A percentile compares a stretch with the other conserved stretches of the same genome.
phyloP scores from a whole-genome alignment of 306 rosid genomes.

The Ochetophila trinervis region DNA sequence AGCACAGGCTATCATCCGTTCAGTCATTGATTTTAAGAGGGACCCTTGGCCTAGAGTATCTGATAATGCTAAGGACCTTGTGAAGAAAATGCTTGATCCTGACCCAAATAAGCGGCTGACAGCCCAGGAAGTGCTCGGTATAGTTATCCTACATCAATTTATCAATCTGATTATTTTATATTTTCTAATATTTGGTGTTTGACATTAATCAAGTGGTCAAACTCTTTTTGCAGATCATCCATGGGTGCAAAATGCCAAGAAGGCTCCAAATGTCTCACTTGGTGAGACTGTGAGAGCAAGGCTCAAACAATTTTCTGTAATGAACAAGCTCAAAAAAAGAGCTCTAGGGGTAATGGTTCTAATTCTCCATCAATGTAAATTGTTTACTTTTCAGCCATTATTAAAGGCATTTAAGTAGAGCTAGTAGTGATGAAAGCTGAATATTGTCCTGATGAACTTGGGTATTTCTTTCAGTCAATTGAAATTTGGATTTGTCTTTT shows the following conservation, averaged over 20 bases:
- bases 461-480: neutral
- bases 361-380: neutral
- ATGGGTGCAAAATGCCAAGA: slow-evolving; percentile 57
- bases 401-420: neutral
- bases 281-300: slow-evolving; percentile 65
- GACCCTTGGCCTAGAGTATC: slow-evolving; percentile 57
- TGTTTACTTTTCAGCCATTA: neutral
- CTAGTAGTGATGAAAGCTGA: neutral
- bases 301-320: slow-evolving; percentile 54
- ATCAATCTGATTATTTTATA: neutral
- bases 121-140: slow-evolving; percentile 50
- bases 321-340: slow-evolving; percentile 64
- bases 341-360: slow-evolving; percentile 48
- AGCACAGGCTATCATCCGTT: slow-evolving; percentile 55
- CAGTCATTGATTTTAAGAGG: slow-evolving; percentile 48
- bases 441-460: slow-evolving; percentile 1
- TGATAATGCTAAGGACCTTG: slow-evolving; percentile 50
- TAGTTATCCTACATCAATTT: slow-evolving; percentile 3
- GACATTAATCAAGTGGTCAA: neutral
- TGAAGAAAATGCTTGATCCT: slow-evolving; percentile 48
- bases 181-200: neutral
- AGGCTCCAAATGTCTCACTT: slow-evolving; percentile 58
- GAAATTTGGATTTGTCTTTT: slow-evolving; percentile 1
- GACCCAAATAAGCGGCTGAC: slow-evolving; percentile 45
- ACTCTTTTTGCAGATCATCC: slow-evolving; percentile 43